Conservation (phyloP, 371 early-diverging fungal genomes). For the Saksenaea vasiformis region DNA sequence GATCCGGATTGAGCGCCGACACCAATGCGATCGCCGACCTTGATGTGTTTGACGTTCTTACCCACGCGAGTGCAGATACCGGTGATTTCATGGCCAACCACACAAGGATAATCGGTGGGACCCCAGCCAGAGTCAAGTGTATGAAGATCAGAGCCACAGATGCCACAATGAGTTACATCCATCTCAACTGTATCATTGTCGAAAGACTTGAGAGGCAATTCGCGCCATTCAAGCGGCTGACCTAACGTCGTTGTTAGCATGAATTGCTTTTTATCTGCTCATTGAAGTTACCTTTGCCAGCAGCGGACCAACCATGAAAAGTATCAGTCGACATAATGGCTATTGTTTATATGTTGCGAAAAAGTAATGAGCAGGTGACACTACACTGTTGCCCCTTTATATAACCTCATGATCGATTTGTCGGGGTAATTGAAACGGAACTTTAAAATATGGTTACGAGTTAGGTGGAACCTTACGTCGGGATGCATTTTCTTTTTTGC, state of each 20-base stretch:
- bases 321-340: conserved; percentile 15
- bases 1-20: conserved; percentile 65
- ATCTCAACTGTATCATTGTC: conserved; percentile 47
- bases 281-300: conserved; percentile 19
- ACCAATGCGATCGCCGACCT: conserved; percentile 74
- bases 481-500: too few relatives aligned
- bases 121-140: conserved; percentile 41
- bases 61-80: conserved; percentile 57
- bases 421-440: too few relatives aligned
- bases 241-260: not conserved
- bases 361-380: too few relatives aligned
- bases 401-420: too few relatives aligned
- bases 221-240: conserved; percentile 16
- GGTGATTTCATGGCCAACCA: conserved; percentile 6
- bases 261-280: not conserved
- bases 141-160: conserved; percentile 58
- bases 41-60: conserved; percentile 45
- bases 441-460: too few relatives aligned
- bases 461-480: too few relatives aligned
- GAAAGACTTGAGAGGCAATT: conserved; percentile 26
- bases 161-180: conserved; percentile 47
- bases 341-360: not conserved
- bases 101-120: conserved; percentile 10
- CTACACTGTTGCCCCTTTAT: too few relatives aligned
- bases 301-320: conserved; percentile 32